Base-by-base conservation (phyloP, 331 rosid species). In the Saraca asoca region DNA sequence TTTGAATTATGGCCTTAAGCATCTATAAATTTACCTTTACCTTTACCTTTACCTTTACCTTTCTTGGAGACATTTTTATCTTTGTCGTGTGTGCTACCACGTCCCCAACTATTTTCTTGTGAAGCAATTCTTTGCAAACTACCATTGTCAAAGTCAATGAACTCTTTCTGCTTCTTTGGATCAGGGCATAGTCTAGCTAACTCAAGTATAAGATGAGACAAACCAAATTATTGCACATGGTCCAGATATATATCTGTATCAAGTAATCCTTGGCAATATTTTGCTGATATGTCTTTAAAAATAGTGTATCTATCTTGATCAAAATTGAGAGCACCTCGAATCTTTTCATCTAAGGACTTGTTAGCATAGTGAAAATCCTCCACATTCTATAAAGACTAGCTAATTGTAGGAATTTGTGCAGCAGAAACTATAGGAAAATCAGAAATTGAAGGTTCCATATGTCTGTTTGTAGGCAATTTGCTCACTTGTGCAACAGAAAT, bases 351-450 rank as follows among this genome's bases (percentile, higher is more conserved):
- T 77, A 94, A 72, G 54, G 98, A 83, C 75, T 87, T 88, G 73
- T 94, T 94, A 59, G 98, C 98, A 76, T 86, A 81, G 14, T 90
- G 92, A 62, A 94, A 90, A 66, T 81, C 82, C 42, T 58, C 92
- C 72, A 69, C 69, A 6, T 80, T 84, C 58, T 56, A 52, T 33
- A 46, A 14, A 69, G 86, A 51, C 79, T 76, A 91, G 80, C 71
- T 74, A 64, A 74, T 82, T 2, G 72, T 16, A 66, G 90, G 84
- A 44, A 62, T 71, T 50, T 76, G 86, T 62, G 83, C 78, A 15
- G 75, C 85, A 71, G 97, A 88, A 75, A 94, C 90, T 9, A 96
- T 95, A 70, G 98, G 97, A 38, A 94, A 94, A 53, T 88, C 96
- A 13, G n/a, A 68, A 64, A 70, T 43, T 56, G 95, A 84, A 54